Percentiles rank a stretch among this genome's conserved stretches.
These are phyloP conservation scores for Canna indica DNA, from an alignment of 176 grass and related monocot species.

Conservation along the genomic window DNA sequence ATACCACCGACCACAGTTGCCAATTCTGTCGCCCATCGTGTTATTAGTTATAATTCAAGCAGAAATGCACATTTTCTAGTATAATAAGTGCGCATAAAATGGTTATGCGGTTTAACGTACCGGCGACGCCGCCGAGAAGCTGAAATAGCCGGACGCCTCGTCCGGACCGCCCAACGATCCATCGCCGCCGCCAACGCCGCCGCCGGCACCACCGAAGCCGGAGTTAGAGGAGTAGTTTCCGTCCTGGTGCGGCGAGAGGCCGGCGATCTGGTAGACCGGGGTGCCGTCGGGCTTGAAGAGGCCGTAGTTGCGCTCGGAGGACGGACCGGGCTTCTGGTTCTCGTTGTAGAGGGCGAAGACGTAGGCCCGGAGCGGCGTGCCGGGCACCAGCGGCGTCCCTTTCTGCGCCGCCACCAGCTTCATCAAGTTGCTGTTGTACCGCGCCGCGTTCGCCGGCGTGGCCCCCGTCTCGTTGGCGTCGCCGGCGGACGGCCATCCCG, in stretches of 20 bases:
- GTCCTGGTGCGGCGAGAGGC: background rate
- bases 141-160: background rate
- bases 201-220: background rate
- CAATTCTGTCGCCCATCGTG: no score
- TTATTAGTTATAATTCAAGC: background rate
- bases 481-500: background rate
- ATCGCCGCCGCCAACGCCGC: background rate
- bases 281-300: constrained; percentile 5
- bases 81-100: background rate
- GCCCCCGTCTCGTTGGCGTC: constrained; percentile 1
- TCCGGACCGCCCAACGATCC: background rate
- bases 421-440: background rate
- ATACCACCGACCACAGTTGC: no score
- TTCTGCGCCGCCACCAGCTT: background rate
- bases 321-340: background rate
- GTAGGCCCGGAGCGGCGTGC: background rate
- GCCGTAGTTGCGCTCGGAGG: constrained; percentile 3
- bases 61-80: no score
- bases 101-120: background rate
- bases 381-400: background rate
- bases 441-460: background rate
- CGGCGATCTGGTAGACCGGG: background rate
- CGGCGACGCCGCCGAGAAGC: background rate
- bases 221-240: background rate
- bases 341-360: constrained; percentile 4